Evolutionary conservation across 768 basidiomycete genomes (phyloP), one percentile per base, ranked within the genome.

Genomic region (Leccinum imitatum): DNA sequence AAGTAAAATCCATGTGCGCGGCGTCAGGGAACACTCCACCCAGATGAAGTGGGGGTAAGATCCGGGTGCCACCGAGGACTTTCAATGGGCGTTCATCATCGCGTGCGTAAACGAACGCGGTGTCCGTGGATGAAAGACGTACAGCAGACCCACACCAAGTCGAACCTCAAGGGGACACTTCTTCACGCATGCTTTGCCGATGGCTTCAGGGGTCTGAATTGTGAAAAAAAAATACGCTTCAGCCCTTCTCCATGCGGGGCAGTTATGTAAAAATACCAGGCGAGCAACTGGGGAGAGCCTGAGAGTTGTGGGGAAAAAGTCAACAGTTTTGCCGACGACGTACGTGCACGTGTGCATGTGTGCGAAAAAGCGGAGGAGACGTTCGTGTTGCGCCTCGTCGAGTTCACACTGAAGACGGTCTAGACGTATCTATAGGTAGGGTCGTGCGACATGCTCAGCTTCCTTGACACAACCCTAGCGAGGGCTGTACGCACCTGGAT

Each of bases 61-160:
- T 60, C 59, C 33, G 59, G n/a, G 27, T 10, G 50, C 50, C 51
- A 33, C 37, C 1, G 41, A 25, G 13, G 27, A 53, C 31, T 53
- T 4, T 48, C 30, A 50, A 50, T 50, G 53, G 21, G 46, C 31
- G 21, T 48, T 19, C 55, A 50, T n/a, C 46, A 48, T 8, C 11
- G 25, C 7, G 25, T 31, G 52, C 52, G 50, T 50, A 23, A 60
- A 27, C 44, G 27, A 63, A 53, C 46, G 44, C n/a, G 37, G 17
- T 13, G 11, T 44, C 59, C 47, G 23, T 54, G 47, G 21, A 1
- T 27, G 4, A 4, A 62, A 58, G 47, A 54, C 56, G 62, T 63
- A 52, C 56, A 41, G 14, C 17, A 21, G 53, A 63, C 63, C 63
- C 63, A 64, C 63, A 17, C 35, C n/a, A 19, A 23, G 53, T 52